Conservation (phyloP, 371 early-diverging fungal species). For the Apophysomyces sp. region DNA sequence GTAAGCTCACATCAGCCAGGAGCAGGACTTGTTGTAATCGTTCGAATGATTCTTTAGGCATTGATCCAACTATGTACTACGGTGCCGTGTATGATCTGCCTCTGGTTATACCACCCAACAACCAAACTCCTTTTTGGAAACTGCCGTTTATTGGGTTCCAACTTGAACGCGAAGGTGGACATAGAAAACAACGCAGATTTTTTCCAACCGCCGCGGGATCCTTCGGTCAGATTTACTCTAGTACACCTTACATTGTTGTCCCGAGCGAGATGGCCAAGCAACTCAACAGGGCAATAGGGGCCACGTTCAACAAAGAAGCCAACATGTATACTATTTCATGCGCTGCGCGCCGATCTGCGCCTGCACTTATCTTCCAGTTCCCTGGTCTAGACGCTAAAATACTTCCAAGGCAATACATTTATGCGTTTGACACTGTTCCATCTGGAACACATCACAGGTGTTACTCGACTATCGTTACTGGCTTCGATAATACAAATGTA, state of each 20-base stretch:
- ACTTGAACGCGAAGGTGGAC: neutral
- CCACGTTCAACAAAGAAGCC: conserved; percentile 5
- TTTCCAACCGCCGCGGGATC: neutral
- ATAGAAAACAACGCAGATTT: neutral
- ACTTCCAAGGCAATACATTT: conserved; percentile 26
- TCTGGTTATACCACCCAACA: conserved; percentile 1
- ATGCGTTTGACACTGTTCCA: conserved; percentile 5
- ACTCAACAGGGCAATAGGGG: conserved; percentile 20
- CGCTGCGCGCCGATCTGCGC: conserved; percentile 6
- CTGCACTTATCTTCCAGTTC: conserved; percentile 21
- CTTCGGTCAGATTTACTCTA: conserved; percentile 23
- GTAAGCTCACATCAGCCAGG: neutral
- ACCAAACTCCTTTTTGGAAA: conserved; percentile 36
- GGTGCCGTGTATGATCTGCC: conserved; percentile 19
- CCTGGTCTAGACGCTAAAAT: conserved; percentile 23
- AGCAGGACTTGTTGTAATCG: too few species aligned
- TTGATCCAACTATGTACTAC: conserved; percentile 20
- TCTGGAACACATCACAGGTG: conserved; percentile 13
- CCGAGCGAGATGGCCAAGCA: conserved; percentile 16
- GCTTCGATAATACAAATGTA: conserved; percentile 14
- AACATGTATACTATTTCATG: conserved; percentile 25
- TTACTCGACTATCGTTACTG: conserved; percentile 22
- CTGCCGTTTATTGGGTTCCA: conserved; percentile 18
- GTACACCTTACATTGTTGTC: conserved; percentile 22
- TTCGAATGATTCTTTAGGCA: too few species aligned